Base-by-base conservation (phyloP, 2,329 filamentous ascomycete genomes). In the Pseudogymnoascus sp. region DNA sequence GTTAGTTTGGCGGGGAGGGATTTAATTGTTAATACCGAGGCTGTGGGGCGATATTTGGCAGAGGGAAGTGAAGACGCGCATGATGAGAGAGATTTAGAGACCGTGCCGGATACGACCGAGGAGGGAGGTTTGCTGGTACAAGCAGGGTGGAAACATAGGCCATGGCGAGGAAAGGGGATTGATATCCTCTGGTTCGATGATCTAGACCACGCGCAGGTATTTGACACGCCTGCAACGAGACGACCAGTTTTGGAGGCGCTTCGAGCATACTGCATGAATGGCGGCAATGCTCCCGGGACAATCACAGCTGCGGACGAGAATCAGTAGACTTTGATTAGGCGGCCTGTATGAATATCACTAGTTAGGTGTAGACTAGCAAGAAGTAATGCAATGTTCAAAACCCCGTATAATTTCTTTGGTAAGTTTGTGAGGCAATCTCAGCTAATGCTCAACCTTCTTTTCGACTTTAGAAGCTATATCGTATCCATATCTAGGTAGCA, bases 121-220 rank as follows among this genome's bases (percentile, higher is more conserved):
- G 62, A 64, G n/a, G 38, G 69, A 33, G 64, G 64, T 15, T 11
- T 38, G 21, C 35, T 60, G 7, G 35, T 65, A 37, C 67, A 68
- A 59, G 71, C 72, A 44, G 68, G 67, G 50, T 72, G 67, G 70
- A 72, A 73, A 65, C 68, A 60, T 56, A 74, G 66, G 69, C 74
- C 53, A 33, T 70, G 63, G 69, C 75, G 9, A 61, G 72, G 65
- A 67, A 62, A 50, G 11, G 70, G 70, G 9, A 77, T 53, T 37
- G 80, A 85, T 64, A 75, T 83, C 15, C 64, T 85, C 1, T 87
- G 83, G 82, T 84, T 80, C 70, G 75, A 78, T 9, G 76, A 78
- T 3, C 72, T 83, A 37, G 82, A 86, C 70, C 83, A 86, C 71
- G 83, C 82, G 1, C 79, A 85, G 67, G 79, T 80, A 1, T 83